phyloP scores from a whole-genome alignment of 179 eudicot genomes.

The Amaranthus tricolor region DNA sequence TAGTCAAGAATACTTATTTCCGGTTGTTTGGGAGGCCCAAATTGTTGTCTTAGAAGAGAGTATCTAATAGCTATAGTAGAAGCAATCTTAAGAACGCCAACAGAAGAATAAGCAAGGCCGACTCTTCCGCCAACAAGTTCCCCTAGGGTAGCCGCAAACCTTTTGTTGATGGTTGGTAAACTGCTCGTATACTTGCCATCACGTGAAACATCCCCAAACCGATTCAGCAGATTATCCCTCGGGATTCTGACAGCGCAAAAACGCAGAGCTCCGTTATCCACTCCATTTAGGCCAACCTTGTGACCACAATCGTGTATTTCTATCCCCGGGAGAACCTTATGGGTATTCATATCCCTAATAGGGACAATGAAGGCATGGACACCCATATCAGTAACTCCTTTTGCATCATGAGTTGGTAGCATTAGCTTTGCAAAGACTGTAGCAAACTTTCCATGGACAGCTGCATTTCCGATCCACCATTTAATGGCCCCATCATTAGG shows the following conservation, averaged over 20 bases:
- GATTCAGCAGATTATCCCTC: conserved; percentile 83
- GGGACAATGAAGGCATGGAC: conserved; percentile 96
- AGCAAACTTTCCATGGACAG: conserved; percentile 91
- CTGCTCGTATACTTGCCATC: conserved; percentile 87
- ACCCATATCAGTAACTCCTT: conserved; percentile 83
- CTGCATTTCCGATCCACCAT: conserved; percentile 99
- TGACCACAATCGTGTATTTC: conserved; percentile 97
- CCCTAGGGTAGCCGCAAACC: conserved; percentile 92
- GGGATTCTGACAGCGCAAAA: conserved; percentile 88
- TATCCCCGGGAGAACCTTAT: conserved; percentile 72
- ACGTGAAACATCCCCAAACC: conserved; percentile 87
- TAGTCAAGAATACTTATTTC: conserved; percentile 90
- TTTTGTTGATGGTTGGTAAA: conserved; percentile 72
- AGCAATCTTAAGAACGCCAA: conserved; percentile 75
- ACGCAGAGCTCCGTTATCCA: conserved; percentile 87
- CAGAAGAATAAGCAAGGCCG: conserved; percentile 87
- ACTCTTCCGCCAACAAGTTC: conserved; percentile 98
- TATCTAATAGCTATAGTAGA: conserved; percentile 76
- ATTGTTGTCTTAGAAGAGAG: conserved; percentile 82
- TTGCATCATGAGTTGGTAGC: conserved; percentile 67
- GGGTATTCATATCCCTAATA: conserved; percentile 77
- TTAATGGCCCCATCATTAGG: conserved; percentile 94
- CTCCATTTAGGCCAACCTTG: conserved; percentile 92
- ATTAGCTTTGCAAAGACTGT: conserved; percentile 84
- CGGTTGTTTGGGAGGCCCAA: conserved; percentile 85